phyloP scores from a whole-genome alignment of 176 grass and related monocot genomes.

The Avena sativa region DNA sequence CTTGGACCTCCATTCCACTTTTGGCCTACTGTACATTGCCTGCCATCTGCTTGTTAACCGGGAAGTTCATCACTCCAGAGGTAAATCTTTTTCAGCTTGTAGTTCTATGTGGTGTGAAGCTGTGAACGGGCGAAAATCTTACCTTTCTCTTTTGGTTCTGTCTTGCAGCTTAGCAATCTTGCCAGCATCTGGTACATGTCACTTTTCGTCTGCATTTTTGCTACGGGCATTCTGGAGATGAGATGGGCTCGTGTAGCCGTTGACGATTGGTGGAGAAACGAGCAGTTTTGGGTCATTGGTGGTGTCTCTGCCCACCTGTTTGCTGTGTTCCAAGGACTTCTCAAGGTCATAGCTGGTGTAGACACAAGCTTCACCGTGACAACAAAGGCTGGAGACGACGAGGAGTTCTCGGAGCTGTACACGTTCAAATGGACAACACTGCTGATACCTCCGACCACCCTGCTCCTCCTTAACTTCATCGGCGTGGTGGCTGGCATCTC shows the following conservation, averaged over 20 bases:
- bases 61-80: slow-evolving; percentile 93
- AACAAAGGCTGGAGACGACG: slow-evolving; percentile 73
- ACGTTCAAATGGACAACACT: slow-evolving; percentile 85
- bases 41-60: slow-evolving; percentile 86
- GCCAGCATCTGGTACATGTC: slow-evolving; percentile 76
- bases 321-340: slow-evolving; percentile 80
- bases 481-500: slow-evolving; percentile 84
- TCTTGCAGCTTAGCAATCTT: slow-evolving; percentile 77
- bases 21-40: slow-evolving; percentile 83
- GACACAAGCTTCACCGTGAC: slow-evolving; percentile 89
- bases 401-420: slow-evolving; percentile 80
- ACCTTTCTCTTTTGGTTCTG: slow-evolving; percentile 7
- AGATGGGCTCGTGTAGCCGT: slow-evolving; percentile 75
- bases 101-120: neutral
- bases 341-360: slow-evolving; percentile 79
- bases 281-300: slow-evolving; percentile 92
- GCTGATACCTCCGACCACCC: slow-evolving; percentile 74
- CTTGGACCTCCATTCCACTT: slow-evolving; percentile 84
- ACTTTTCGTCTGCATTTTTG: slow-evolving; percentile 74
- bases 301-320: slow-evolving; percentile 84
- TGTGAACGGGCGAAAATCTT: neutral
- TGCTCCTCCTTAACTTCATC: slow-evolving; percentile 78
- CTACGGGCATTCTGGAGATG: slow-evolving; percentile 77
- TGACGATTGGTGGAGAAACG: slow-evolving; percentile 89
- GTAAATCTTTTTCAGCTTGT: slow-evolving; percentile 1